These are phyloP conservation scores for Eimeria acervulina DNA, from an alignment of 169 alveolate genomes.

Conservation along the genomic window DNA sequence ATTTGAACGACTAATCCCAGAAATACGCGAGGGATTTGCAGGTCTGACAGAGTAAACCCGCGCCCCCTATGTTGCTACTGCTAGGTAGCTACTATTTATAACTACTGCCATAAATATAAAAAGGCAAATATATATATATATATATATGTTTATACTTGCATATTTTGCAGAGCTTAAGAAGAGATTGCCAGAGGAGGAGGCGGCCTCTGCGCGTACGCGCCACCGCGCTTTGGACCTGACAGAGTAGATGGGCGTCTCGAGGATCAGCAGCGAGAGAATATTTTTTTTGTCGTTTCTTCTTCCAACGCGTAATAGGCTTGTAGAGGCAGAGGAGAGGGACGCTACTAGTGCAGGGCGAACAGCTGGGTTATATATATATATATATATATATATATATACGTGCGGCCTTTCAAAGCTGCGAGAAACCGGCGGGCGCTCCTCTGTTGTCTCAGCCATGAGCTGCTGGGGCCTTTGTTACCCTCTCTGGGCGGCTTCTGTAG, in stretches of 20 bases:
- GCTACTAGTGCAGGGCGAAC: background rate
- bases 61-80: background rate
- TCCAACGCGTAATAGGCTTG: background rate
- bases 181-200: constrained; percentile 53
- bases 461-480: background rate
- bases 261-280: background rate
- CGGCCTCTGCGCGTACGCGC: background rate
- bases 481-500: background rate
- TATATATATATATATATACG: background rate
- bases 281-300: background rate
- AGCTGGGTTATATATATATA: too few species aligned
- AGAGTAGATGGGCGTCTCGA: background rate
- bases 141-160: background rate
- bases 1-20: constrained; percentile 69
- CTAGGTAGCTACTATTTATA: background rate
- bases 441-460: background rate
- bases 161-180: constrained; percentile 31
- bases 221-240: constrained; percentile 49
- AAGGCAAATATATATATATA: background rate
- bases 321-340: background rate
- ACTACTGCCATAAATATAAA: background rate
- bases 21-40: constrained; percentile 69
- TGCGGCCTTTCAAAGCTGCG: background rate
- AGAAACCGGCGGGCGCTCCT: background rate
- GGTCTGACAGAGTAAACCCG: constrained; percentile 2